These are phyloP conservation scores for Pichia deserticola DNA, from an alignment of 805 yeast species.

Conservation along the genomic window DNA sequence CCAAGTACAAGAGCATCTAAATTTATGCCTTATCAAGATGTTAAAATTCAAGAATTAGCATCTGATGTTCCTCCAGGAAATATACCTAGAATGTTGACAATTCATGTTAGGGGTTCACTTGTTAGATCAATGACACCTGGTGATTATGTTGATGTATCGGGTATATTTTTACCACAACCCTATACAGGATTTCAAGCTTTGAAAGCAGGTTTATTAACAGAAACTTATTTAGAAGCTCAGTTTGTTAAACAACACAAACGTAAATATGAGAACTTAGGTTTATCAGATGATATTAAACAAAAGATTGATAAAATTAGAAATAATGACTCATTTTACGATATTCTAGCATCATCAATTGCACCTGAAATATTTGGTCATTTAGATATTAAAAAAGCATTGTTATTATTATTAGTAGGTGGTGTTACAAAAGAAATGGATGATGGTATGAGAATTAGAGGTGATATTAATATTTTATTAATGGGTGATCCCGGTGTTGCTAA, in stretches of 20 bases:
- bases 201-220: constrained; percentile 88
- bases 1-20: constrained; percentile 95
- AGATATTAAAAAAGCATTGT: constrained; percentile 86
- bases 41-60: constrained; percentile 87
- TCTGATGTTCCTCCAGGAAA: constrained; percentile 98
- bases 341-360: constrained; percentile 83
- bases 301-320: constrained; percentile 48
- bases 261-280: constrained; percentile 61
- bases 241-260: constrained; percentile 80
- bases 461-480: constrained; percentile 90
- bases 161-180: constrained; percentile 89
- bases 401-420: constrained; percentile 86
- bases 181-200: constrained; percentile 93
- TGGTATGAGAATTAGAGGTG: constrained; percentile 97
- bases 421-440: constrained; percentile 92
- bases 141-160: constrained; percentile 87
- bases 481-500: constrained; percentile 99
- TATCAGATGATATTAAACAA: constrained; percentile 48
- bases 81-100: constrained; percentile 79
- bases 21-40: constrained; percentile 92
- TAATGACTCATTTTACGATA: constrained; percentile 68
- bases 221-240: constrained; percentile 88
- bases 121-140: constrained; percentile 90
- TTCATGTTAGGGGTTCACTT: constrained; percentile 87
- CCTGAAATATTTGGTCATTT: constrained; percentile 95